Evolutionary conservation across 2,329 filamentous ascomycete species (phyloP).

Genomic region (Ceratocystis ficicola): DNA sequence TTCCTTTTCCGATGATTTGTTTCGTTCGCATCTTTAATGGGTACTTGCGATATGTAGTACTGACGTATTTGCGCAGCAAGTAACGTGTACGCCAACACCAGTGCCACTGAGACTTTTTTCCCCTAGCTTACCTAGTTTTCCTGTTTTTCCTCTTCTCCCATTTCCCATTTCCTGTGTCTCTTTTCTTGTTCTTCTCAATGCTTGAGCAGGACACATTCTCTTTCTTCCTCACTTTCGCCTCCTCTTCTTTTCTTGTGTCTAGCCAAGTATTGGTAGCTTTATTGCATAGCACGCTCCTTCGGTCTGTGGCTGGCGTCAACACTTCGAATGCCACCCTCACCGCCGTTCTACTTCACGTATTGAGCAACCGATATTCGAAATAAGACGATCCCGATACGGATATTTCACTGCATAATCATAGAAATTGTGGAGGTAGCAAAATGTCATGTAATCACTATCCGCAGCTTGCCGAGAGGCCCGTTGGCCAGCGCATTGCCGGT

Average conservation of each 20-base stretch:
- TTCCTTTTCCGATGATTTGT: neutral
- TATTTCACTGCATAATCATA: neutral
- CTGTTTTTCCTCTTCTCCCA: neutral
- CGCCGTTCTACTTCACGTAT: neutral
- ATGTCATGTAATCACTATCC: slow-evolving; percentile 33
- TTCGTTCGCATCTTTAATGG: neutral
- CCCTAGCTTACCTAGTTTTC: neutral
- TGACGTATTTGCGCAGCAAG: no score
- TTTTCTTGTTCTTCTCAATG: neutral
- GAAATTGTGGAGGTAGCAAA: neutral
- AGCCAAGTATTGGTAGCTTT: no score
- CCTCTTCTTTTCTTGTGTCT: no score
- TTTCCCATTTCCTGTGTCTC: neutral
- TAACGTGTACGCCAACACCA: no score
- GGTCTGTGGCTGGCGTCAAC: neutral
- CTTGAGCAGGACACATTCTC: neutral
- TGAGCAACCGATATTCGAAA: neutral
- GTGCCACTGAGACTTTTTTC: no score
- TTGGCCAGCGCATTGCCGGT: slow-evolving; percentile 68
- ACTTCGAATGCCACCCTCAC: neutral
- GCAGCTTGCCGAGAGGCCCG: slow-evolving; percentile 39
- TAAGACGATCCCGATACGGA: neutral
- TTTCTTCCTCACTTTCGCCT: neutral
- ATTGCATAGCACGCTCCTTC: no score
- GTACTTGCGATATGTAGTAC: no score